Base-by-base conservation (phyloP, 2,329 filamentous ascomycete genomes). In the Aspergillus sp. region DNA sequence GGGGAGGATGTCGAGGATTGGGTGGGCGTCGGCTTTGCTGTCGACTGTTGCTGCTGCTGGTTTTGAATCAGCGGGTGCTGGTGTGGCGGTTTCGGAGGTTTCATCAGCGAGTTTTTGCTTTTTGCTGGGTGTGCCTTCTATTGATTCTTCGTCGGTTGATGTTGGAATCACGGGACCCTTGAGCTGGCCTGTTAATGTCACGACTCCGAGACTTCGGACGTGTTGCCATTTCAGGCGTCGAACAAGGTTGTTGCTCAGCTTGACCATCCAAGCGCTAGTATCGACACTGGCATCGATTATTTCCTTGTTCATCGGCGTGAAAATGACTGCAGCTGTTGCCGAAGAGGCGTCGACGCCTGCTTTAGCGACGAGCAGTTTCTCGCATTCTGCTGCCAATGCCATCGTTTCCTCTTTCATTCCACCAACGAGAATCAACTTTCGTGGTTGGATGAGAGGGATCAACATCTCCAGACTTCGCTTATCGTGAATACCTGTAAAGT, bases 231-330 rank as follows among this genome's bases (percentile, higher is more conserved):
- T 92, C 62, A 99, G 84, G 68, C 90, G 90, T 77, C 92, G 92
- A 62, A 96, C 91, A 22, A 99, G 86, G 49, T 86, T 82, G 68
- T 94, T 91, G 53, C 92, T 93, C 19, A 99, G 84, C 77, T 93
- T 96, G 63, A 99, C 91, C 25, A 91, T 89, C 95, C 96, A 99
- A 4, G 95, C 93, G 74, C 98, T 97, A 5, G 94, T 98, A 74
- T 99, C 95, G 47, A 98, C 94, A 72, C 93, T 97, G 13, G 94
- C 95, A 76, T 99, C 89, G 47, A 99, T 84, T 15, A 84, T 81
- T 38, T 85, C 82, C 25, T 93, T 93, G n/a, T 91, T 82, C 9
- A 81, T 77, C 1, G 95, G 95, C 0, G 92, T 93, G 73, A 94
- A 94, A 5, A 99, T 91, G 65, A 93, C 89, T 41, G 87, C 84